Percentiles rank a stretch among this genome's conserved stretches.
These are phyloP conservation scores for Lactarius tabidus DNA, from an alignment of 768 basidiomycete genomes.

Conservation along the genomic window DNA sequence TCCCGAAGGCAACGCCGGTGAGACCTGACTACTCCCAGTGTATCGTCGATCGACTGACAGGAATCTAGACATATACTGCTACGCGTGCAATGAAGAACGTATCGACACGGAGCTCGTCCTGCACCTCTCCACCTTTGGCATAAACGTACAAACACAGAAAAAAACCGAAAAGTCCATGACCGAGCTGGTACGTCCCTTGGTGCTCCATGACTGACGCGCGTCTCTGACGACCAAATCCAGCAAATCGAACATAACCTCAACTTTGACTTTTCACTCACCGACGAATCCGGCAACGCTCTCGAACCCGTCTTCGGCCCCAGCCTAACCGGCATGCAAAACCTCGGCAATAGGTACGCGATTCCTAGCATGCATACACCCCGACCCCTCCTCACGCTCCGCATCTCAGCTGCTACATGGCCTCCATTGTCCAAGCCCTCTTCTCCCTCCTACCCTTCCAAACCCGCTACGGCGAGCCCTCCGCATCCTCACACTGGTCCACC, in stretches of 20 bases:
- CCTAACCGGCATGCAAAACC: constrained; percentile 83
- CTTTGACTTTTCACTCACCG: constrained; percentile 90
- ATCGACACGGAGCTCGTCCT: constrained; percentile 67
- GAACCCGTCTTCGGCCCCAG: constrained; percentile 87
- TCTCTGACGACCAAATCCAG: constrained; percentile 34
- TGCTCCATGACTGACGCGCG: background rate
- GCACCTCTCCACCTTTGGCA: constrained; percentile 82
- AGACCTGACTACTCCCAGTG: constrained; percentile 27
- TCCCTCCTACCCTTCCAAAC: constrained; percentile 70
- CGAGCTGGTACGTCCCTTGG: constrained; percentile 62
- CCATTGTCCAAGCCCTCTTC: constrained; percentile 83
- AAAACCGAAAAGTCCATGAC: constrained; percentile 98
- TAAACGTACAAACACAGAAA: constrained; percentile 71
- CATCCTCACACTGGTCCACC: constrained; percentile 48
- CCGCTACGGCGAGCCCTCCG: constrained; percentile 53
- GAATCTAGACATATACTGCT: constrained; percentile 83
- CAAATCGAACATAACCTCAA: constrained; percentile 96
- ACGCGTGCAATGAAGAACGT: constrained; percentile 80
- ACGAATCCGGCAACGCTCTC: constrained; percentile 81
- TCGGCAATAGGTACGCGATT: constrained; percentile 73
- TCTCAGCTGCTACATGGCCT: constrained; percentile 95
- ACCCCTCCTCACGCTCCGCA: background rate
- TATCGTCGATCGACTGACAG: background rate
- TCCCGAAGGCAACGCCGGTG: constrained; percentile 87
- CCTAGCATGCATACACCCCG: background rate